Evolutionary conservation across 192 early-diverging fungal genomes (phyloP).

Genomic region (Podila epicladia): DNA sequence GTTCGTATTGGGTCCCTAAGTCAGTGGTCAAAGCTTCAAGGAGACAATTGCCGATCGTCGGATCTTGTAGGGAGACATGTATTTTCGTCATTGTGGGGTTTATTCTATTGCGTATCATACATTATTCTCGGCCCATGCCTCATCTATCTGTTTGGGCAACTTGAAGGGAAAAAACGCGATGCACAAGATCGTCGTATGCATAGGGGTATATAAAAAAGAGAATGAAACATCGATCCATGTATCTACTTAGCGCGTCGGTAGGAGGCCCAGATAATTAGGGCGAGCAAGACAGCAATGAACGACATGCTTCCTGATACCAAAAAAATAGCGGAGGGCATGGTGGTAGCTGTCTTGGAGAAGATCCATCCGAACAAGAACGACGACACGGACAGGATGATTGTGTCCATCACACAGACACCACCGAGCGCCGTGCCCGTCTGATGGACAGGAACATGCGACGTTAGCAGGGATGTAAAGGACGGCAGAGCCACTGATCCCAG

Average conservation of each 20-base stretch:
- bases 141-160: too few species aligned
- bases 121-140: too few species aligned
- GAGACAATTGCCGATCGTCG: too few species aligned
- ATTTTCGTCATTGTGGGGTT: too few species aligned
- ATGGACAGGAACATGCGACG: slow-evolving; percentile 20
- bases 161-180: too few species aligned
- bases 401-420: slow-evolving; percentile 22
- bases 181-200: too few species aligned
- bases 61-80: too few species aligned
- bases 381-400: slow-evolving; percentile 13
- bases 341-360: slow-evolving; percentile 22
- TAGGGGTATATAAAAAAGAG: too few species aligned
- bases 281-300: background rate
- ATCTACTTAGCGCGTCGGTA: slow-evolving; percentile 13
- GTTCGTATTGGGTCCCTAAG: too few species aligned
- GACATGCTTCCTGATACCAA: slow-evolving; percentile 6
- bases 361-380: slow-evolving; percentile 26
- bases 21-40: too few species aligned
- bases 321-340: slow-evolving; percentile 27
- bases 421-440: slow-evolving; percentile 36
- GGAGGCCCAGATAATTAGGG: slow-evolving; percentile 3
- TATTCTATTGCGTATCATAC: too few species aligned
- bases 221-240: too few species aligned
- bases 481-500: slow-evolving; percentile 19
- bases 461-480: slow-evolving; percentile 28